phyloP scores from a whole-genome alignment of 2,329 filamentous ascomycete species.

The Fusarium cyanostomum region DNA sequence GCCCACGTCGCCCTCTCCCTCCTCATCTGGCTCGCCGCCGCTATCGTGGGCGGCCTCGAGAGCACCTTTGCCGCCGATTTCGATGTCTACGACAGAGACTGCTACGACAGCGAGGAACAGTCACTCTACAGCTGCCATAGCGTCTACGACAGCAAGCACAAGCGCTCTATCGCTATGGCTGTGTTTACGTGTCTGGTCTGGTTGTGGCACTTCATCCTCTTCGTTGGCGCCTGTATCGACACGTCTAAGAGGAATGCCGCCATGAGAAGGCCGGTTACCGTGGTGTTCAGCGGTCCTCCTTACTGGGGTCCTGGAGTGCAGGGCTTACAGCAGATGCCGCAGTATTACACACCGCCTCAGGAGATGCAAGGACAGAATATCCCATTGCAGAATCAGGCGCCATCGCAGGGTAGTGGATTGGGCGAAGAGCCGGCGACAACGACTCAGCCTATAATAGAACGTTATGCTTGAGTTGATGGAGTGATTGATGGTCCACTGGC shows the following conservation, averaged over 20 bases:
- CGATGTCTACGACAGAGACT: constrained; percentile 19
- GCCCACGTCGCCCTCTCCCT: constrained; percentile 55
- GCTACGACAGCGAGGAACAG: constrained; percentile 14
- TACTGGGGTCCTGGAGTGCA: constrained; percentile 45
- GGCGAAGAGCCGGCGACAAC: constrained; percentile 15
- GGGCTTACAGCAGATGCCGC: constrained; percentile 46
- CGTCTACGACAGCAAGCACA: constrained; percentile 4
- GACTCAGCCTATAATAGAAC: constrained; percentile 7
- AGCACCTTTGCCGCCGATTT: constrained; percentile 26
- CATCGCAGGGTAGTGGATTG: constrained; percentile 8
- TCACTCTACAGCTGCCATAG: constrained; percentile 7
- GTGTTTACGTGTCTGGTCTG: constrained; percentile 41
- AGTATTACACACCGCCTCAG: constrained; percentile 23
- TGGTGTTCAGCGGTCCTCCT: constrained; percentile 40
- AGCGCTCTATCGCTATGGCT: constrained; percentile 32
- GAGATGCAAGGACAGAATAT: constrained; percentile 29
- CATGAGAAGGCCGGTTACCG: constrained; percentile 34
- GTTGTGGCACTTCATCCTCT: constrained; percentile 51
- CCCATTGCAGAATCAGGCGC: constrained; percentile 30
- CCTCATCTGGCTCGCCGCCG: constrained; percentile 52
- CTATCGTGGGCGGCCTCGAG: constrained; percentile 41
- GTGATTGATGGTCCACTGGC: background rate
- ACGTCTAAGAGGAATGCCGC: constrained; percentile 46
- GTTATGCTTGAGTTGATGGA: constrained; percentile 20
- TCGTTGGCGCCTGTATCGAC: constrained; percentile 53